phyloP scores from a whole-genome alignment of 2,329 filamentous ascomycete genomes.

The Claviceps purpurea region DNA sequence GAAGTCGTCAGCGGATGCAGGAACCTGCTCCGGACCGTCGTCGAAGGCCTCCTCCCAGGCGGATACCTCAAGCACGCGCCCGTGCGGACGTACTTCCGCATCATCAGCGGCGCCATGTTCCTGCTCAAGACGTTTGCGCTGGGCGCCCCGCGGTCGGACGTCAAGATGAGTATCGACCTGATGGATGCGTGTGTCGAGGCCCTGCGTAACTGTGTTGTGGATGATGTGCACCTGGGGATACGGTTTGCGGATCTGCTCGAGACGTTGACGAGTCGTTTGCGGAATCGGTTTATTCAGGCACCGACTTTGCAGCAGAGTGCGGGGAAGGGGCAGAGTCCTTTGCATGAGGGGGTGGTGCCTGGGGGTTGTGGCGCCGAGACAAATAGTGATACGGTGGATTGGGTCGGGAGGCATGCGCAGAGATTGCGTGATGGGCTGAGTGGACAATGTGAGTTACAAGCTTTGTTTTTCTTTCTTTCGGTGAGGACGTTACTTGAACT shows the following conservation, averaged over 20 bases:
- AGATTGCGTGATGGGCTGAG: conserved; percentile 27
- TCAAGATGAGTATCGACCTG: conserved; percentile 59
- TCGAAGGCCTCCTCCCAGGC: conserved; percentile 59
- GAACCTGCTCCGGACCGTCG: conserved; percentile 63
- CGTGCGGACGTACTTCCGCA: conserved; percentile 74
- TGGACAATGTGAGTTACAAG: conserved; percentile 21
- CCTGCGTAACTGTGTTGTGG: conserved; percentile 64
- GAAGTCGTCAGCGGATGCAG: conserved; percentile 68
- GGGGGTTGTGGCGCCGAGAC: neutral
- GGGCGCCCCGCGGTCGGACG: conserved; percentile 65
- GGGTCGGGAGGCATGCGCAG: conserved; percentile 25
- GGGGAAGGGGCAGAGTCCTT: conserved; percentile 28
- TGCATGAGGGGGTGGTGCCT: conserved; percentile 16
- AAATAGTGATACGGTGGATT: conserved; percentile 11
- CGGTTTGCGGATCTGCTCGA: conserved; percentile 74
- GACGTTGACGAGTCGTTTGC: conserved; percentile 59
- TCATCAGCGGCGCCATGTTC: conserved; percentile 77
- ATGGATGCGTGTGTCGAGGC: conserved; percentile 65
- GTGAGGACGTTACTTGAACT: neutral
- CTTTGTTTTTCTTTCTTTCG: neutral
- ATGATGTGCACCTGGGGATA: conserved; percentile 76
- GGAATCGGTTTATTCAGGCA: conserved; percentile 59
- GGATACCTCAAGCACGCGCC: conserved; percentile 73
- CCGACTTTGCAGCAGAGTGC: conserved; percentile 32
- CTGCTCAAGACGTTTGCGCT: conserved; percentile 73